Conservation (phyloP, 2,329 filamentous ascomycete genomes). For the Talaromyces sp. region DNA sequence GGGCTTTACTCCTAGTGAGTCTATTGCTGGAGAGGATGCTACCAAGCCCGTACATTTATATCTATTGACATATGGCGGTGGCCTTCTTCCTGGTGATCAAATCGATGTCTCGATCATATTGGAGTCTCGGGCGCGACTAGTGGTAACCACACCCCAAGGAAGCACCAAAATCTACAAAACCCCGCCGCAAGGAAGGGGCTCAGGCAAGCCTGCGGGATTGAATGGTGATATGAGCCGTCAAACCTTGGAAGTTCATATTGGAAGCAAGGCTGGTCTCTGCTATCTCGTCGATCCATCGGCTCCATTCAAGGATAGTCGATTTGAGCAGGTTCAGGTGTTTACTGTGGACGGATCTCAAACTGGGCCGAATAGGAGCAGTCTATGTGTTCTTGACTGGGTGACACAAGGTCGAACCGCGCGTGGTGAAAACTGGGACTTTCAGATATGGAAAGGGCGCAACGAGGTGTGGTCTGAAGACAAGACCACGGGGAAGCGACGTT, state of each 20-base stretch:
- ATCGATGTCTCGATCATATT: slow-evolving; percentile 72
- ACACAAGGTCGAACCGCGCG: slow-evolving; percentile 80
- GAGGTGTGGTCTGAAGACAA: slow-evolving; percentile 60
- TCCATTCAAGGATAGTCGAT: slow-evolving; percentile 80
- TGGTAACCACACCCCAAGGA: slow-evolving; percentile 63
- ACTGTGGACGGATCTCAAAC: slow-evolving; percentile 50
- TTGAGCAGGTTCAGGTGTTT: slow-evolving; percentile 82
- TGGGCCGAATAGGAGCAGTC: slow-evolving; percentile 47
- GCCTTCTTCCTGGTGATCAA: slow-evolving; percentile 82
- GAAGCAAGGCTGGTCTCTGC: slow-evolving; percentile 52
- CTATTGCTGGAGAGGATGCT: slow-evolving; percentile 31
- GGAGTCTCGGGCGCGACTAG: slow-evolving; percentile 62
- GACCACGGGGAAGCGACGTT: slow-evolving; percentile 49
- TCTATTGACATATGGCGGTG: slow-evolving; percentile 89
- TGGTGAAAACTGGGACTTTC: slow-evolving; percentile 85
- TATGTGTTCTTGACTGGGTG: slow-evolving; percentile 93
- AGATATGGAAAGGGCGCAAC: slow-evolving; percentile 77
- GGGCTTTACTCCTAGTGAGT: slow-evolving; percentile 55
- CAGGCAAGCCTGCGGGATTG: neutral
- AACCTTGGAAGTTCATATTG: slow-evolving; percentile 50
- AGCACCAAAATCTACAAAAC: slow-evolving; percentile 97
- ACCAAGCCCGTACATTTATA: slow-evolving; percentile 72
- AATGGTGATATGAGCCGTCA: slow-evolving; percentile 46
- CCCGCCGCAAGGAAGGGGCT: slow-evolving; percentile 19
- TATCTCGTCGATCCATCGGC: slow-evolving; percentile 89